phyloP scores from a whole-genome alignment of 495 filamentous ascomycete genomes.

The Aspergillus baeticus region DNA sequence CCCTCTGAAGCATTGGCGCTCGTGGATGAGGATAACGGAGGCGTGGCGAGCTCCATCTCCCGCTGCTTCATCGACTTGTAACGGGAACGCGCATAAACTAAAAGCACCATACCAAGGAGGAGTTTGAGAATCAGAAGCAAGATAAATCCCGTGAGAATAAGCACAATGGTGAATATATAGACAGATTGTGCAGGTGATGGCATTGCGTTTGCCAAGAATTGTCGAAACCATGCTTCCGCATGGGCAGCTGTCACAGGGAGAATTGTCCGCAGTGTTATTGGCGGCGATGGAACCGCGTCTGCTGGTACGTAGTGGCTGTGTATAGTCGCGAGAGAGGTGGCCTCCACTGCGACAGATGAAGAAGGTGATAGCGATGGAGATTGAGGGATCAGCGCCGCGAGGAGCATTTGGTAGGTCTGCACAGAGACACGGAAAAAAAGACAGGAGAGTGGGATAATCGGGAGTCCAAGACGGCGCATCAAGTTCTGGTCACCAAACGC shows the following conservation, averaged over 20 bases:
- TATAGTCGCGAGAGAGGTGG: slow-evolving; percentile 62
- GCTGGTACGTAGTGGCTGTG: slow-evolving; percentile 46
- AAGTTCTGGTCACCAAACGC: slow-evolving; percentile 89
- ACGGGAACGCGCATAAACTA: slow-evolving; percentile 69
- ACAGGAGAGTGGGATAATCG: slow-evolving; percentile 87
- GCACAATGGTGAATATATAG: slow-evolving; percentile 62
- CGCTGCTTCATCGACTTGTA: slow-evolving; percentile 77
- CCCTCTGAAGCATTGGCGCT: not conserved
- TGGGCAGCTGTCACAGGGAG: slow-evolving; percentile 37
- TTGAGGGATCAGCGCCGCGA: slow-evolving; percentile 76
- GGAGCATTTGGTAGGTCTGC: slow-evolving; percentile 98
- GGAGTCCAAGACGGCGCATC: slow-evolving; percentile 85
- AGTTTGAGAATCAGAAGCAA: slow-evolving; percentile 77
- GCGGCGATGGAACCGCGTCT: slow-evolving; percentile 28
- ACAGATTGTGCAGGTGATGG: slow-evolving; percentile 44
- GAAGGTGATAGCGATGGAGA: slow-evolving; percentile 72
- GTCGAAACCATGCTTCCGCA: slow-evolving; percentile 36
- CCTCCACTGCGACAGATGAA: slow-evolving; percentile 66
- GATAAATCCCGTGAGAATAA: slow-evolving; percentile 77
- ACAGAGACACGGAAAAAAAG: slow-evolving; percentile 93
- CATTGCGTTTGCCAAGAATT: slow-evolving; percentile 42
- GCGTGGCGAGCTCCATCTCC: slow-evolving; percentile 51
- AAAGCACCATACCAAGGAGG: slow-evolving; percentile 76
- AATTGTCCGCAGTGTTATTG: slow-evolving; percentile 37
- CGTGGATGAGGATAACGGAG: slow-evolving; percentile 12